A percentile compares a stretch with the other conserved stretches of the same genome.
These are phyloP conservation scores for Chrysanthemum makinoi DNA, from an alignment of 129 eudicot genomes.

Conservation along the genomic window DNA sequence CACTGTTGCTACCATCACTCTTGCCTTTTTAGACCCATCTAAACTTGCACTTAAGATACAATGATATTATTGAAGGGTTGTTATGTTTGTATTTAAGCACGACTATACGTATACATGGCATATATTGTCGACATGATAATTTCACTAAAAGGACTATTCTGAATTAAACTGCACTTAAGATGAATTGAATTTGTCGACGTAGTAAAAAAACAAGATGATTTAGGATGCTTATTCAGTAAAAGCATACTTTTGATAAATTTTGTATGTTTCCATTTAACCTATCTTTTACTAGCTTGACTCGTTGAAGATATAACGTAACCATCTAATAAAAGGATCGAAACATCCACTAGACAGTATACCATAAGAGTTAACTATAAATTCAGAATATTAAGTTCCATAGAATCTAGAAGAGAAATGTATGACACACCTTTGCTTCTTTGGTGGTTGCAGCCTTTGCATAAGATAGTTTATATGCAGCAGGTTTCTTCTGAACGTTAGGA, in stretches of 20 bases:
- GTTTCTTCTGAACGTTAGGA: constrained; percentile 62
- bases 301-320: not conserved
- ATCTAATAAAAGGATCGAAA: not conserved
- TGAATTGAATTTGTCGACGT: too few relatives aligned
- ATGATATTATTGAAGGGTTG: too few relatives aligned
- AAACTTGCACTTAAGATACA: too few relatives aligned
- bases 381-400: not conserved
- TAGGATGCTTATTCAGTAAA: not conserved
- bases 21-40: too few relatives aligned
- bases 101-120: too few relatives aligned
- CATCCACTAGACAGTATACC: not conserved
- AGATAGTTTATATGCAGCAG: constrained; percentile 93
- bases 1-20: too few relatives aligned
- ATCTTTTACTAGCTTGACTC: not conserved
- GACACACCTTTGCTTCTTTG: constrained; percentile 76
- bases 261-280: not conserved
- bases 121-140: too few relatives aligned
- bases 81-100: too few relatives aligned
- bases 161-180: too few relatives aligned
- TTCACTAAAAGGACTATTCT: too few relatives aligned
- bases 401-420: not conserved
- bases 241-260: not conserved
- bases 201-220: too few relatives aligned
- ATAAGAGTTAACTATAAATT: not conserved
- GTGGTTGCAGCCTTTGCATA: constrained; percentile 86